A percentile compares a stretch with the other conserved stretches of the same genome.
These are phyloP conservation scores for Gentiana macrophylla DNA, from an alignment of 257 asterid genomes.

Conservation along the genomic window DNA sequence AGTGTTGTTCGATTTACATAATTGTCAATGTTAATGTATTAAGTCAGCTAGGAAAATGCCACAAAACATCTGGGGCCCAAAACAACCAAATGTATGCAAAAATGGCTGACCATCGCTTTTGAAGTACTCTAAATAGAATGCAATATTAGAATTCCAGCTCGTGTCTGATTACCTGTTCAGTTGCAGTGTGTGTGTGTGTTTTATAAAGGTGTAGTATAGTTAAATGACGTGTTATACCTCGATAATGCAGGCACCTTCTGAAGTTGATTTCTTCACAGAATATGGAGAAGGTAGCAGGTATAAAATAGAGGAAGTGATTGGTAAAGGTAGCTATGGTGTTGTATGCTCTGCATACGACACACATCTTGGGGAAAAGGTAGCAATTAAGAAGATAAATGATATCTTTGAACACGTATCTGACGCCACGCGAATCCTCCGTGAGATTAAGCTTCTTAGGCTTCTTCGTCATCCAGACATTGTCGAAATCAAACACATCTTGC, in stretches of 20 bases:
- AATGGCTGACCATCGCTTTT: too few relatives aligned
- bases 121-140: too few relatives aligned
- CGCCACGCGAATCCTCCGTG: conserved; percentile 93
- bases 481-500: conserved; percentile 85
- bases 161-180: background rate
- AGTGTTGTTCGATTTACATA: too few relatives aligned
- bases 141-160: background rate
- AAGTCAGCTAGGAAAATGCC: too few relatives aligned
- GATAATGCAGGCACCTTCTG: conserved; percentile 50
- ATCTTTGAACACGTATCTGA: conserved; percentile 92
- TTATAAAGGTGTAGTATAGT: background rate
- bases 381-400: conserved; percentile 89
- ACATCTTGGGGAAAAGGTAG: conserved; percentile 84
- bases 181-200: background rate
- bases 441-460: conserved; percentile 92
- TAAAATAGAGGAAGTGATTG: conserved; percentile 86
- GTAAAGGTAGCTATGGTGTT: conserved; percentile 96
- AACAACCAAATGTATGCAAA: too few relatives aligned
- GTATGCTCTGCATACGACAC: conserved; percentile 95
- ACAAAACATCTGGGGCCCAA: too few relatives aligned
- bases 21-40: too few relatives aligned
- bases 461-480: conserved; percentile 96
- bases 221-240: conserved; percentile 6
- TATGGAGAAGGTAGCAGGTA: conserved; percentile 96
- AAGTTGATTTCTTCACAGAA: conserved; percentile 86